Evolutionary conservation across 495 filamentous ascomycete species (phyloP), one percentile per base, ranked within the genome.

Genomic region (Daldinia bambusicola): DNA sequence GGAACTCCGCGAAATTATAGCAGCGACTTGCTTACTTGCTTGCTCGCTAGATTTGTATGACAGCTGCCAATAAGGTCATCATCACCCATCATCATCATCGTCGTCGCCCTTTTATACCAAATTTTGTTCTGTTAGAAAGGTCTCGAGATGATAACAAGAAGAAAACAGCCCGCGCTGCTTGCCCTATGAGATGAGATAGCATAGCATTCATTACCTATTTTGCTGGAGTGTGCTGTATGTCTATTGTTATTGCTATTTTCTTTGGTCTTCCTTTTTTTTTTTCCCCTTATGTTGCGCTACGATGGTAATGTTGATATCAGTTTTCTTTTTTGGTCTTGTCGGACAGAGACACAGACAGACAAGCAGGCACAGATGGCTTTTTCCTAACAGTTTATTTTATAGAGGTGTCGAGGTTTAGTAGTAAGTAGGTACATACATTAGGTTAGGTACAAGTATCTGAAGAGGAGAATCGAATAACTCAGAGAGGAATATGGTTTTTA

Each of bases 121-220:
- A 26, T 37, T 32, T 37, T 56, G 8, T 56, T 36, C 32, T 37
- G 30, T 56, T 56, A 56, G 53, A 56, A 56, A 56, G 18, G 26
- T 37, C 31, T 37, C 22, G 30, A 56, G 37, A 56, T 32, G 53
- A 48, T 20, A 48, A 48, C 43, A 22, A 48, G 43, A 48, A 48
- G 26, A 36, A 36, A 48, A 22, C 43, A 48, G 53, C 53, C 53
- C 53, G 31, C 32, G 53, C 53, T 56, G 32, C 53, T 36, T 56
- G n/a, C 53, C 32, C 53, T 56, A 32, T 26, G 1, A 26, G 1
- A 26, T 56, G 31, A 36, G 53, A 56, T 36, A 56, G 30, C 37
- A 36, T 18, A 72, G 70, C 65, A 65, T 72, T 69, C 70, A 68
- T 72, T 69, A 72, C 59, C 22, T 56, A 36, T n/a, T 62, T 62